Conservation (phyloP, 2,329 filamentous ascomycete species). For the Fusarium tuaranense region DNA sequence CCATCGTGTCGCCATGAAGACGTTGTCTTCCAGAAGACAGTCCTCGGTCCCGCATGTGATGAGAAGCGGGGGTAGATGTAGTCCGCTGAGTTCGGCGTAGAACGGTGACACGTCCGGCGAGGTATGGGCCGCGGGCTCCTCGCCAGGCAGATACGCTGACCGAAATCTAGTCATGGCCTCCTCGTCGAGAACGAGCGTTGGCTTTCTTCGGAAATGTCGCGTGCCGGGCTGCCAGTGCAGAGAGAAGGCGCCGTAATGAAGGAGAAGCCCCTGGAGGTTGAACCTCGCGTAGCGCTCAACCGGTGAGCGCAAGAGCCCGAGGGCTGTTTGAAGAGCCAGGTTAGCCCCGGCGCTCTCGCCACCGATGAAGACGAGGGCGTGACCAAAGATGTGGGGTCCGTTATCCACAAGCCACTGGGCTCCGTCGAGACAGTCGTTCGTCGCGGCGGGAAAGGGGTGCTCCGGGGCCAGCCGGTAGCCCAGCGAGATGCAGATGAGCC, state of each 20-base stretch:
- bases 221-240: background rate
- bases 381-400: background rate
- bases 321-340: background rate
- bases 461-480: background rate
- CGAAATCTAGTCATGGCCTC: background rate
- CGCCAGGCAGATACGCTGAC: background rate
- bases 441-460: background rate
- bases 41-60: background rate
- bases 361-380: background rate
- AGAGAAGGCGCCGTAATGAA: background rate
- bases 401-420: background rate
- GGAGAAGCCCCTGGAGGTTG: background rate
- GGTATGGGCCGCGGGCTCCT: background rate
- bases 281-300: background rate
- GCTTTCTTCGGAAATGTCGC: background rate
- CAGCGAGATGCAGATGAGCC: background rate
- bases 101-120: background rate
- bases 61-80: background rate
- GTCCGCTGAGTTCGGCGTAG: background rate
- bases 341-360: background rate
- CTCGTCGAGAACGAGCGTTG: background rate
- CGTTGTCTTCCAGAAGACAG: background rate
- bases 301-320: background rate
- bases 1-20: background rate
- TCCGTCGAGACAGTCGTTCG: background rate